Evolutionary conservation across 805 yeast genomes (phyloP), one percentile per base, ranked within the genome.

Genomic region (Vanderwaltozyma verrucispora): DNA sequence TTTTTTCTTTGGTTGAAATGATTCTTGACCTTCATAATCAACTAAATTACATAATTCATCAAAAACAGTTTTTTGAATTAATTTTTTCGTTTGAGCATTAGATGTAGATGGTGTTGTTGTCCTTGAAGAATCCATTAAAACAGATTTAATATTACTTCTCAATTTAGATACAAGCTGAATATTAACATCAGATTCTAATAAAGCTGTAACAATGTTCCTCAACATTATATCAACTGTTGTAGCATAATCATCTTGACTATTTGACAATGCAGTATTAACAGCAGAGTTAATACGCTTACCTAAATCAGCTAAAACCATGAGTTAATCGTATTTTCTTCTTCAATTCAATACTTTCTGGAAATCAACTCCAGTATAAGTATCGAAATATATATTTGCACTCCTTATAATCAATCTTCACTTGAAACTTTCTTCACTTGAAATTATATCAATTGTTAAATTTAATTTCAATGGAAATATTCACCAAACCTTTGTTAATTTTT

Each of bases 141-240:
- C 74, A 29, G 64, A 53, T 51, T 75, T 77, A 48, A 89, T 72
- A 48, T 80, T 77, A 47, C 74, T 80, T 54, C 96, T 73, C 43
- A 89, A 64, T 45, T 71, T 71, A 28, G 84, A 76, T 21, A 89
- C 98, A 33, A 89, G 68, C 48, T 74, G 75, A 55, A 92, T 78
- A 54, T 92, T 92, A 18, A 89, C 97, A 61, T 89, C 98, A n/a
- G 92, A 72, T 60, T 88, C 96, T 40, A 92, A 67, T 40, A 89
- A 70, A 0, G 98, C 98, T 41, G 83, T 79, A 41, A 94, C 84
- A 36, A 89, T 79, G 50, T 83, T 94, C 58, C 89, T 89, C 49
- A 92, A 65, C 80, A 88, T 74, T 24, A 57, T 57, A 51, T 80
- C 85, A 36, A 82, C 71, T 12, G 79, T 80, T 21, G 67, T 59